Base-by-base conservation (phyloP, 495 filamentous ascomycete species). In the Aspergillus ellipticus region DNA sequence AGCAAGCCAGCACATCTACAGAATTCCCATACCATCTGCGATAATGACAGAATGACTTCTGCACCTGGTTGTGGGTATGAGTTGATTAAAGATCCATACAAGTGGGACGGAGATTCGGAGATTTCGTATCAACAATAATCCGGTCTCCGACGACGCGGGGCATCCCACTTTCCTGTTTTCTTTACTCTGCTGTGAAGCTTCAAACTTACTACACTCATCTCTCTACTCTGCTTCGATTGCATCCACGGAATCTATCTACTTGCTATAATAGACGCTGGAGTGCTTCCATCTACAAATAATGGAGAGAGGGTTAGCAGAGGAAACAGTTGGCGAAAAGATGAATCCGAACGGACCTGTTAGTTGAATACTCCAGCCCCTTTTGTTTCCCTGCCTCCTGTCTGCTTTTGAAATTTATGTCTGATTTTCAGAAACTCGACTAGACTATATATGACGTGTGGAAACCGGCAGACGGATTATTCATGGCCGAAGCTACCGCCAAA, bases 391-490 rank as follows among this genome's bases (percentile, higher is more conserved):
- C 16, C 42, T 19, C 16, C 42, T 45, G 17, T 45, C 42, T 45
- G 17, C 42, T 45, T 19, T 45, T 45, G n/a, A 45, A 45, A 45
- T 31, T 45, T 45, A 45, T 16, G 10, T 10, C 42, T 45, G 20
- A 45, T 22, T 45, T 16, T 45, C 17, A 45, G 20, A 45, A 45
- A 45, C 42, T 45, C 17, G 9, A 45, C 7, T 45, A 45, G 42
- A 45, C 42, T 45, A 45, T 45, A 45, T 45, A 45, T 45, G 42
- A 45, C 42, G 42, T 45, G 42, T 45, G 42, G 42, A 45, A 45
- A 45, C 42, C 42, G 42, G 17, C 17, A 45, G 17, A 45, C 42
- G 17, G 42, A 45, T 22, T 45, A 19, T 45, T 45, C 9, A 45
- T 16, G 42, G 17, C 42, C 17, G 42, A 45, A 45, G 42, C 42